phyloP scores from a whole-genome alignment of 139 green algal genomes.

The Pleodorina starrii region DNA sequence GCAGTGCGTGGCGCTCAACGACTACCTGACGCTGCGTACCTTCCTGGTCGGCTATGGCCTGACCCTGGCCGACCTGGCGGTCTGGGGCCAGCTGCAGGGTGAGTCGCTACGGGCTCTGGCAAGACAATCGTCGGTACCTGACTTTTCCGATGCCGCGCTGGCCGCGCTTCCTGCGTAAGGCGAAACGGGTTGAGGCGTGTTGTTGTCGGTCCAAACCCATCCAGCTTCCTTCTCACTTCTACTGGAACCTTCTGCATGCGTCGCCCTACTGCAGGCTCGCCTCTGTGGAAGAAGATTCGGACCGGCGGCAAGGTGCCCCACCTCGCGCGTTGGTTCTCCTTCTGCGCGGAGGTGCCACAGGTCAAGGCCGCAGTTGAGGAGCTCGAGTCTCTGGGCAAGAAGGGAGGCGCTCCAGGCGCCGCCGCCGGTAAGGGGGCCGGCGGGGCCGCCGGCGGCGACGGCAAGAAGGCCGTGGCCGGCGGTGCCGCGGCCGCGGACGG shows the following conservation, averaged over 20 bases:
- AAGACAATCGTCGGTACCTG: too few species aligned
- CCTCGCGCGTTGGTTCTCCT: constrained; percentile 88
- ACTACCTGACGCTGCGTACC: constrained; percentile 86
- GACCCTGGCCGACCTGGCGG: constrained; percentile 87
- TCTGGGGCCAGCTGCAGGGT: constrained; percentile 90
- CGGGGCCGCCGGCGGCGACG: neutral
- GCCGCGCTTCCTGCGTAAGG: too few species aligned
- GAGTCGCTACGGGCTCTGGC: neutral
- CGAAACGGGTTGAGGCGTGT: too few species aligned
- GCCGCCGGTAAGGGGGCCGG: constrained; percentile 10
- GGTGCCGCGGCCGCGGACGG: constrained; percentile 31
- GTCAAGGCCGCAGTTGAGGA: constrained; percentile 64
- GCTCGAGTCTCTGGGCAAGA: constrained; percentile 50
- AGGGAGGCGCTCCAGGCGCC: constrained; percentile 38
- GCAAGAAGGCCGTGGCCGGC: neutral
- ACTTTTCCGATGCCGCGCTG: too few species aligned
- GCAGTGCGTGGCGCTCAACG: constrained; percentile 73
- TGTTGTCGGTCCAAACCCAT: too few species aligned
- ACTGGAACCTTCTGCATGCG: neutral
- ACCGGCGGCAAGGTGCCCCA: constrained; percentile 70
- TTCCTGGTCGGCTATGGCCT: constrained; percentile 88
- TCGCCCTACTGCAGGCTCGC: constrained; percentile 65
- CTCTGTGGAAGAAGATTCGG: constrained; percentile 82
- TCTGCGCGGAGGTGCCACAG: constrained; percentile 63
- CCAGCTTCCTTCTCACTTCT: neutral